Percentiles rank a stretch among this genome's conserved stretches.
Conservation (phyloP, 495 filamentous ascomycete genomes). For the Lasiosphaeria miniovina region DNA sequence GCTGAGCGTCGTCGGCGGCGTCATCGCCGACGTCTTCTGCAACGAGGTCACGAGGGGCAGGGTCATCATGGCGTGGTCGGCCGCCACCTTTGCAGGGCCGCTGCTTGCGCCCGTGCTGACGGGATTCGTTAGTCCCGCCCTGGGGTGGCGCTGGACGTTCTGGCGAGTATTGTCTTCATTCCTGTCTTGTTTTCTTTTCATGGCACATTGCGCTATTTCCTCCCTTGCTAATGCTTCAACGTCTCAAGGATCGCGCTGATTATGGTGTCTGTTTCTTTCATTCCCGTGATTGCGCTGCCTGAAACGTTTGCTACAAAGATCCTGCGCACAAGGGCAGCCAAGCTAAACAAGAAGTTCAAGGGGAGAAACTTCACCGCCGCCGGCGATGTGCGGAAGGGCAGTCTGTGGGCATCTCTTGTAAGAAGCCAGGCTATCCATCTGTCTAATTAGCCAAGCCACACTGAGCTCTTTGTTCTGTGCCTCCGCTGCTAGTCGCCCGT, state of each 20-base stretch:
- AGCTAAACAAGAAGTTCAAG: slow-evolving; percentile 40
- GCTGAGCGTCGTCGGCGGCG: slow-evolving; percentile 75
- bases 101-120: slow-evolving; percentile 48
- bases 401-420: slow-evolving; percentile 22
- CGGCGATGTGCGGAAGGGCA: slow-evolving; percentile 18
- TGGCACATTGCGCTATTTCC: not conserved
- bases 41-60: slow-evolving; percentile 24
- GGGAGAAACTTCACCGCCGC: slow-evolving; percentile 17
- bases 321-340: slow-evolving; percentile 43
- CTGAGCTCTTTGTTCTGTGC: no score
- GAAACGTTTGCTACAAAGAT: slow-evolving; percentile 54
- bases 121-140: slow-evolving; percentile 29
- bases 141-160: slow-evolving; percentile 53
- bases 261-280: slow-evolving; percentile 36
- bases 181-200: not conserved
- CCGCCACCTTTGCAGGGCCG: slow-evolving; percentile 37
- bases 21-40: slow-evolving; percentile 70
- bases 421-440: slow-evolving; percentile 6
- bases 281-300: slow-evolving; percentile 31
- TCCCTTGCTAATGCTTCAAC: not conserved
- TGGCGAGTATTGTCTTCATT: slow-evolving; percentile 36
- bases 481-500: no score
- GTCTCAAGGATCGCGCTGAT: slow-evolving; percentile 41
- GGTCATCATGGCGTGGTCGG: slow-evolving; percentile 32
- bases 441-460: no score